Conservation (phyloP, 306 rosid genomes). For the Senna siamea region DNA sequence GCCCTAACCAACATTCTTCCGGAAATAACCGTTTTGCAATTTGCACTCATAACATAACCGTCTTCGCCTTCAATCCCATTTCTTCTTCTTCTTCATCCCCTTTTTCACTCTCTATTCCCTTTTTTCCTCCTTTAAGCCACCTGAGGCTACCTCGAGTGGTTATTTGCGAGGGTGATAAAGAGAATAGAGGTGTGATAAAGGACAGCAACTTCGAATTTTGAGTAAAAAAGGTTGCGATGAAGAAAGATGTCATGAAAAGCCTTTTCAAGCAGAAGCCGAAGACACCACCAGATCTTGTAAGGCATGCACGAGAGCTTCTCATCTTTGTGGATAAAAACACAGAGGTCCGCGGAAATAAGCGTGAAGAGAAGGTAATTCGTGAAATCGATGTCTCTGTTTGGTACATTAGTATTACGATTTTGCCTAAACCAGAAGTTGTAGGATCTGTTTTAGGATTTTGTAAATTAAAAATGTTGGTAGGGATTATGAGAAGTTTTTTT, state of each 20-base stretch:
- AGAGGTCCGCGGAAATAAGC: slow-evolving; percentile 44
- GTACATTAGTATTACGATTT: no score
- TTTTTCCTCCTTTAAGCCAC: background rate
- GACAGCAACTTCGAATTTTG: no score
- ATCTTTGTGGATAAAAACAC: slow-evolving; percentile 33
- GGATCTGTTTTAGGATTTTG: no score
- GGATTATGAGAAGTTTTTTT: background rate
- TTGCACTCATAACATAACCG: background rate
- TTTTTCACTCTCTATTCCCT: background rate
- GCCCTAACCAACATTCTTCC: background rate
- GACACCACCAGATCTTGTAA: slow-evolving; percentile 53
- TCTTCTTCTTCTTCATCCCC: background rate
- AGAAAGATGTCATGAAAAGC: slow-evolving; percentile 35
- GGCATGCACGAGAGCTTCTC: slow-evolving; percentile 49
- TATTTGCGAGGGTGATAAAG: background rate
- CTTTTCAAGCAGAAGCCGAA: slow-evolving; percentile 55
- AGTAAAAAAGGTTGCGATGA: no score
- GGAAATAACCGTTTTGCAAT: slow-evolving; percentile 11
- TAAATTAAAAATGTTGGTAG: no score
- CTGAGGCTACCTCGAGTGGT: slow-evolving; percentile 1
- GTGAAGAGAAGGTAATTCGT: slow-evolving; percentile 58
- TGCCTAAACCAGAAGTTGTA: background rate
- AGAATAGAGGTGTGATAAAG: no score
- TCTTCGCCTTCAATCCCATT: background rate
- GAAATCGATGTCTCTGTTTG: no score